Evolutionary conservation across 257 asterid species (phyloP).

Genomic region (Przewalskia tangutica): DNA sequence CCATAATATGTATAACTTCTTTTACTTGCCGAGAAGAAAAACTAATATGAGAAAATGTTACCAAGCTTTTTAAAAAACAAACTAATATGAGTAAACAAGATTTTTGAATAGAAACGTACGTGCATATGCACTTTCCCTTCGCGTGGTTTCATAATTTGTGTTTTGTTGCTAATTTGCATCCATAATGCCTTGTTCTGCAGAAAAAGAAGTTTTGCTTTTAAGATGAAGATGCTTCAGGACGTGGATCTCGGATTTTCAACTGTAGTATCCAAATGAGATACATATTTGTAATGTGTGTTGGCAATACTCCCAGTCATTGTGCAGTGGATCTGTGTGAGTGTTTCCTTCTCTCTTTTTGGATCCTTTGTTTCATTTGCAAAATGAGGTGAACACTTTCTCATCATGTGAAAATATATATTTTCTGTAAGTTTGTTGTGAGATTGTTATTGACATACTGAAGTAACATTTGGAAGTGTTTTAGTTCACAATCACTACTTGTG

Average conservation of each 20-base stretch:
- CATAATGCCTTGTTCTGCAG: conserved; percentile 26
- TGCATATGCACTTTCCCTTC: not conserved
- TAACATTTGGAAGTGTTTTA: not conserved
- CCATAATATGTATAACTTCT: not conserved
- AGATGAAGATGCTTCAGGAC: conserved; percentile 3
- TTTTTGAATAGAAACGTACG: not conserved
- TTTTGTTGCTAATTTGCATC: not conserved
- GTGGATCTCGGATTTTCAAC: not conserved
- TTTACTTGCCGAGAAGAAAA: not conserved
- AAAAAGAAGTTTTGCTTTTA: conserved; percentile 80
- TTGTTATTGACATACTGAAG: not conserved
- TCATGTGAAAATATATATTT: not conserved
- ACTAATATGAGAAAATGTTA: not conserved
- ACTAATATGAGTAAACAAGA: not conserved
- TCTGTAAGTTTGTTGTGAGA: not conserved
- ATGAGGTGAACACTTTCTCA: not conserved
- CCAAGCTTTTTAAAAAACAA: not conserved
- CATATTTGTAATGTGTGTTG: not conserved
- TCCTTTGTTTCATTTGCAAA: not conserved
- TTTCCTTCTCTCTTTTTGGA: not conserved
- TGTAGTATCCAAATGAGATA: not conserved
- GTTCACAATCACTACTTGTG: not conserved
- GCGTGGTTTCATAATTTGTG: not conserved
- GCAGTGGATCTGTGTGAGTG: not conserved
- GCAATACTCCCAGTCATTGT: not conserved